These are phyloP conservation scores for Skeletonema menzelii DNA, from an alignment of 108 stramenopile species.

Conservation along the genomic window DNA sequence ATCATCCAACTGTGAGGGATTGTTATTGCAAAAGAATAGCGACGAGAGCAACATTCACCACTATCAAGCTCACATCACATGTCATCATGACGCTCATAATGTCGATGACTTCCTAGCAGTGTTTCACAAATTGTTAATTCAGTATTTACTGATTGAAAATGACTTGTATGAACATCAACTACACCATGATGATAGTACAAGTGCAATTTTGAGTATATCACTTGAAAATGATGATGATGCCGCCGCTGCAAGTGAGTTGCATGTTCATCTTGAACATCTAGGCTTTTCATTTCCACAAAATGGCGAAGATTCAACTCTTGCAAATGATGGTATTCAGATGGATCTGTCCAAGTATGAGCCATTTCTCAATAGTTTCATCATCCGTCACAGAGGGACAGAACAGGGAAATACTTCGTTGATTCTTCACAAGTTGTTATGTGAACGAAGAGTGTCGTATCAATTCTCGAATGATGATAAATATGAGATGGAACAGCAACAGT, in stretches of 20 bases:
- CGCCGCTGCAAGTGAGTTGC: not conserved
- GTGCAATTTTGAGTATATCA: not conserved
- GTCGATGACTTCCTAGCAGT: slow-evolving; percentile 5
- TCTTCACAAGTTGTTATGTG: slow-evolving; percentile 12
- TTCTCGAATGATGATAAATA: not conserved
- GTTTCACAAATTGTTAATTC: slow-evolving; percentile 15
- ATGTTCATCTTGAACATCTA: not conserved
- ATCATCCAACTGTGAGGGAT: not conserved
- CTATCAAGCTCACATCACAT: slow-evolving; percentile 1
- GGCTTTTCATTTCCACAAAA: not conserved
- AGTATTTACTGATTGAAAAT: slow-evolving; percentile 13
- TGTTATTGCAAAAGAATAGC: not conserved
- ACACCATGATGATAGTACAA: not conserved
- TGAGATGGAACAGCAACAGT: not conserved
- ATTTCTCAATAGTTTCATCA: slow-evolving; percentile 13
- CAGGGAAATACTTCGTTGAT: slow-evolving; percentile 14
- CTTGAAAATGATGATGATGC: not conserved
- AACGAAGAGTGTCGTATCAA: slow-evolving; percentile 23
- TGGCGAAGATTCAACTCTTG: not conserved
- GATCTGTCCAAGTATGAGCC: slow-evolving; percentile 17
- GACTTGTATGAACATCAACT: slow-evolving; percentile 15
- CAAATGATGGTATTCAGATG: slow-evolving; percentile 1
- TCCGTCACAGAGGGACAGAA: slow-evolving; percentile 23
- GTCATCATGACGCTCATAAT: not conserved
- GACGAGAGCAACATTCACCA: not conserved